A percentile compares a stretch with the other conserved stretches of the same genome.
Conservation (phyloP, 805 yeast genomes). For the Wickerhamiella musiphila region DNA sequence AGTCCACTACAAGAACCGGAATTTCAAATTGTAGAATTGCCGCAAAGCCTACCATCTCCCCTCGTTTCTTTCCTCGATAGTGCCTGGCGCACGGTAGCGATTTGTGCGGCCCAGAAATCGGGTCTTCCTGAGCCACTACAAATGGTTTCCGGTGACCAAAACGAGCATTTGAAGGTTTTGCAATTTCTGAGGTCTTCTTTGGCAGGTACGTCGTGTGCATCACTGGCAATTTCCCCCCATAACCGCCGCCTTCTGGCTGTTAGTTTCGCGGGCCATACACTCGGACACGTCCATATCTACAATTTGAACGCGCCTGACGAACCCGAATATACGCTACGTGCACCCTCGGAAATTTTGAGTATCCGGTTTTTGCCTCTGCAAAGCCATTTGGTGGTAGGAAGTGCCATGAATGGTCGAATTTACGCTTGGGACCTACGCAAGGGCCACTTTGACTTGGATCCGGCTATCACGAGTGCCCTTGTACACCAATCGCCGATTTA, state of each 20-base stretch:
- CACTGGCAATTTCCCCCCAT: slow-evolving; percentile 5
- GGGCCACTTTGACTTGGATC: slow-evolving; percentile 8
- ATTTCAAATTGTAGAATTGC: too few relatives aligned
- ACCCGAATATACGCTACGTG: slow-evolving; percentile 27
- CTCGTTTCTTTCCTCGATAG: too few relatives aligned
- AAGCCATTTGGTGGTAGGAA: slow-evolving; percentile 29
- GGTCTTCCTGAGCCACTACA: too few relatives aligned
- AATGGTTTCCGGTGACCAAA: too few relatives aligned
- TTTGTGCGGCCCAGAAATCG: too few relatives aligned
- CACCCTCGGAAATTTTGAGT: slow-evolving; percentile 25
- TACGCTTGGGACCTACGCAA: slow-evolving; percentile 32
- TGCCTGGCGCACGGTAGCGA: too few relatives aligned
- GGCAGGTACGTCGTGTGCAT: slow-evolving; percentile 7
- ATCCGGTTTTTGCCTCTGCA: slow-evolving; percentile 27
- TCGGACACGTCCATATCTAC: slow-evolving; percentile 22
- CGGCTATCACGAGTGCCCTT: slow-evolving; percentile 18
- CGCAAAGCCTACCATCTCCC: too few relatives aligned
- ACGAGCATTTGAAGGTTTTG: too few relatives aligned
- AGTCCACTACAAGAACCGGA: too few relatives aligned
- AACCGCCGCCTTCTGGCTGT: too few relatives aligned
- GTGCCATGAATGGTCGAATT: slow-evolving; percentile 32
- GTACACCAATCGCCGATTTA: slow-evolving; percentile 24
- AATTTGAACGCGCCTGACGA: slow-evolving; percentile 16
- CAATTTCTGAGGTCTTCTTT: slow-evolving; percentile 22
- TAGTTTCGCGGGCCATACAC: too few relatives aligned